These are phyloP conservation scores for Seiridium cupressi DNA, from an alignment of 2,329 filamentous ascomycete genomes.

Conservation along the genomic window DNA sequence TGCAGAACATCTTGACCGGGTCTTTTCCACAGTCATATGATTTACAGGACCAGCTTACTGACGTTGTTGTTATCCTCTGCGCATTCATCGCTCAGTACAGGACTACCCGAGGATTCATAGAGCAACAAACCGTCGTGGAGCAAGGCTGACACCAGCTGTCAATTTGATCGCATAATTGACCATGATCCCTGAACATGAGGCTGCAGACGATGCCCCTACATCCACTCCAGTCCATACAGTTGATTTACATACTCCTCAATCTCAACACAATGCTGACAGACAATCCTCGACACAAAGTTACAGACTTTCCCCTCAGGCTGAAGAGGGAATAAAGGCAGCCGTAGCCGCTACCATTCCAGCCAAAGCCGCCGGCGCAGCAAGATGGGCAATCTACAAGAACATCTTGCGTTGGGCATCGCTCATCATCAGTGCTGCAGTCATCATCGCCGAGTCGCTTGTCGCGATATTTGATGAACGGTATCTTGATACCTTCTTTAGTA, in stretches of 20 bases:
- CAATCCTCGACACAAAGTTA: neutral
- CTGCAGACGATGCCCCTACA: neutral
- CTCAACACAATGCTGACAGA: neutral
- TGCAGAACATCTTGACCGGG: no score
- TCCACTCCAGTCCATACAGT: neutral
- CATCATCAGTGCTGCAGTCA: neutral
- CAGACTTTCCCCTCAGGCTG: neutral
- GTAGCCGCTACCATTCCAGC: neutral
- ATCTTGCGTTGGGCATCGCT: neutral
- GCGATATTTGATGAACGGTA: neutral
- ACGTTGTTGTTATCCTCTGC: no score
- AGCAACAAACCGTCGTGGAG: no score
- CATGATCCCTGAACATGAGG: no score
- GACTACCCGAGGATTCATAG: no score
- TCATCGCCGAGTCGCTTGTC: slow-evolving; percentile 3
- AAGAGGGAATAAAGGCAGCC: slow-evolving; percentile 5
- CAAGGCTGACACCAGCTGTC: no score
- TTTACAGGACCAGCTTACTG: no score
- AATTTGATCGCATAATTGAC: no score
- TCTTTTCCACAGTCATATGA: no score
- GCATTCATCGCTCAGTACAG: no score
- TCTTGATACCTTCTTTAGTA: neutral
- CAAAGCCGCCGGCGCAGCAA: neutral
- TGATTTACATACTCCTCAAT: neutral
- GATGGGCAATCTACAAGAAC: neutral